Base-by-base conservation (phyloP, 495 filamentous ascomycete species). In the Penicillium coffeae region DNA sequence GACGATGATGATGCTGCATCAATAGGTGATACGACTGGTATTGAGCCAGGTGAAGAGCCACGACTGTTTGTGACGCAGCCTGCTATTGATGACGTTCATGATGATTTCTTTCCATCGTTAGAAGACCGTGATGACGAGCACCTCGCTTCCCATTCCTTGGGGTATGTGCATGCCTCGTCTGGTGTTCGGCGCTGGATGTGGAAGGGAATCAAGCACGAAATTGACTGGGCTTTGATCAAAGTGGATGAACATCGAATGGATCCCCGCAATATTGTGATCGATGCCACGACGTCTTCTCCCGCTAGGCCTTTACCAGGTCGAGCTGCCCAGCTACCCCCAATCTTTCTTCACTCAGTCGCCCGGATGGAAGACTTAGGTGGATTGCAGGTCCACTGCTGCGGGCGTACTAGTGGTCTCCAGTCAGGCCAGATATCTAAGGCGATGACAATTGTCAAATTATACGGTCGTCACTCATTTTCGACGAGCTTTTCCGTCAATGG, bases 191-290 rank as follows among this genome's bases (percentile, higher is more conserved):
- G 93, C 2, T 83, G 83, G 55, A 75, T 65, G 46, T 72, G 80
- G 20, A 70, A 82, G 35, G 79, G 80, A 5, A 66, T 91, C 10
- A 76, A 87, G 12, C 92, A 97, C 56, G 92, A 97, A 63, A 90
- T 97, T 50, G 92, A 97, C 63, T 97, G 92, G 92, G 90, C 91
- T 0, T 70, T 97, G 8, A 88, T 97, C 50, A 85, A 90, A 59
- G 86, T 97, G 42, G 69, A 84, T 15, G 72, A 84, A 7, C 75
- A 82, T 14, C 81, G 92, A 10, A 71, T 83, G 44, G 86, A 89
- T n/a, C 71, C 76, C 0, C 75, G 80, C 34, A 95, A 95, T 54
- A 67, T 80, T 12, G 82, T 83, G 33, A 65, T 77, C 48, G 69
- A 78, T 43, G 72, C 73, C n/a, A 54, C 66, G 9, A 59, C 40